Evolutionary conservation across 2,329 filamentous ascomycete species (phyloP).

Genomic region (Alternaria incomplexa): DNA sequence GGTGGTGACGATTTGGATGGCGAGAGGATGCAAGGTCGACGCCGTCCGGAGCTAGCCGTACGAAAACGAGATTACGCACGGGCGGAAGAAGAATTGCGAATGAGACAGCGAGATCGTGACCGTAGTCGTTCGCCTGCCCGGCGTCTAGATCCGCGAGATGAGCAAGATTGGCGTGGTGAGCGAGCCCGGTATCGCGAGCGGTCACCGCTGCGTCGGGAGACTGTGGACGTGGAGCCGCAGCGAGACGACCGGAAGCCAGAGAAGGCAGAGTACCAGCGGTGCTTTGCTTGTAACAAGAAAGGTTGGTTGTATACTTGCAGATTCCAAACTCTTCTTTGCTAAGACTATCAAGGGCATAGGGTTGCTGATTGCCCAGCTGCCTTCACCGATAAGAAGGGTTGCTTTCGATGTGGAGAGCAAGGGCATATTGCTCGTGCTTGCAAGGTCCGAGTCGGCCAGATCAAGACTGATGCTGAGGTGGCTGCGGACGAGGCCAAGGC

Average conservation of each 20-base stretch:
- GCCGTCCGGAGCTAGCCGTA: neutral
- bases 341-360: neutral
- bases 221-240: neutral
- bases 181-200: neutral
- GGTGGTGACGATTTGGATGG: accelerated
- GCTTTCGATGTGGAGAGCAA: neutral
- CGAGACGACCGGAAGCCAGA: neutral
- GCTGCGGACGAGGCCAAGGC: neutral
- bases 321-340: neutral
- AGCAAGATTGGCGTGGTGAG: neutral
- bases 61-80: neutral
- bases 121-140: slow-evolving; percentile 10
- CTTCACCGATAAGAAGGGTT: neutral
- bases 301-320: neutral
- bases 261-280: neutral
- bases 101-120: neutral
- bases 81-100: neutral
- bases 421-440: neutral
- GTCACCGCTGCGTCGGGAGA: neutral
- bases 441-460: neutral
- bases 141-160: neutral
- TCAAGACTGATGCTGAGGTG: neutral
- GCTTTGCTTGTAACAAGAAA: neutral
- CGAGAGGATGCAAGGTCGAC: neutral
- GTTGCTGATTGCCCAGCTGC: neutral